These are phyloP conservation scores for Amphirosellinia nigrospora DNA, from an alignment of 495 filamentous ascomycete species.

Conservation along the genomic window DNA sequence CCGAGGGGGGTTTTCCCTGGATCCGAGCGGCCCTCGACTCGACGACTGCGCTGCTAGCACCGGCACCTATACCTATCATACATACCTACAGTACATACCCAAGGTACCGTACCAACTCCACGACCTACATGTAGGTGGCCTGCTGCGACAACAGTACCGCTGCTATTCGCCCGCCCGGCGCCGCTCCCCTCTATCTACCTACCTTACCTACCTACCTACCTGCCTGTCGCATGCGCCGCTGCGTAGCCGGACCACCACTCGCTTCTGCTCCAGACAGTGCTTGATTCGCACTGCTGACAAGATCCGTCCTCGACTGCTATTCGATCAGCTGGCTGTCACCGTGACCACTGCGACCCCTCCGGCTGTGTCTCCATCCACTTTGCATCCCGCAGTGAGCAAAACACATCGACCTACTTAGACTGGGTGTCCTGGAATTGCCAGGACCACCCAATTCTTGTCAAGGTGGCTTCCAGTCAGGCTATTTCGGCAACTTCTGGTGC, in stretches of 20 bases:
- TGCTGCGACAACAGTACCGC: neutral
- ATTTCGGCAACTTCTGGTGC: constrained; percentile 59
- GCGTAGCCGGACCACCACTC: neutral
- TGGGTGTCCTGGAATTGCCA: constrained; percentile 28
- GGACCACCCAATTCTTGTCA: constrained; percentile 40
- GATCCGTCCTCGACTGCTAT: constrained; percentile 9
- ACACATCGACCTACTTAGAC: constrained; percentile 18
- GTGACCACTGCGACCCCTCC: constrained; percentile 26
- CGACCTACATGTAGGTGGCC: constrained; percentile 3
- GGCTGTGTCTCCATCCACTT: constrained; percentile 26
- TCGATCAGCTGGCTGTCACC: constrained; percentile 22
- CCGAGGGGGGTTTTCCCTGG: neutral
- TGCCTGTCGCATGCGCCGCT: constrained; percentile 6
- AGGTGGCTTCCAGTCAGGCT: constrained; percentile 61
- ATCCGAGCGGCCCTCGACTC: neutral
- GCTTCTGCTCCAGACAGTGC: constrained; percentile 10
- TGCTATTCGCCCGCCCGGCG: constrained; percentile 17
- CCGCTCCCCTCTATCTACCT: neutral
- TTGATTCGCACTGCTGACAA: constrained; percentile 19
- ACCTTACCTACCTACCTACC: neutral
- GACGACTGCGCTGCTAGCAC: constrained; percentile 4
- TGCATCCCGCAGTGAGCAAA: constrained; percentile 23
- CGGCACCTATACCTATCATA: no score
- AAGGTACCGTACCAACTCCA: neutral
- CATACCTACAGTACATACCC: no score